phyloP scores from a whole-genome alignment of 768 basidiomycete genomes.

The Naganishia vishniacii region DNA sequence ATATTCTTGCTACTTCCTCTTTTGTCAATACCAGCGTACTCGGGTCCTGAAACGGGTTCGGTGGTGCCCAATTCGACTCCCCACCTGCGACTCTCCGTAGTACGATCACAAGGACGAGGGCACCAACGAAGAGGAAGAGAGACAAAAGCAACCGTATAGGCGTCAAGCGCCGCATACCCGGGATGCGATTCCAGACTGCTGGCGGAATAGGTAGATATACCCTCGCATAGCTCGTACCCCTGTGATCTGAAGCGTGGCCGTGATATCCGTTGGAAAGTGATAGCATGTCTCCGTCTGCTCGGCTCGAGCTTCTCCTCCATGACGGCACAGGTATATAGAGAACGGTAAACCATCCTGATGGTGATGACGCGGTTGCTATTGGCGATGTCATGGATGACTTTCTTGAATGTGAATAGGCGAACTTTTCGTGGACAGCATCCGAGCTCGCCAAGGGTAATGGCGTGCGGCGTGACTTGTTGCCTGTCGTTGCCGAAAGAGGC shows the following conservation, averaged over 20 bases:
- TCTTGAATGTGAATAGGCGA: slow-evolving; percentile 24
- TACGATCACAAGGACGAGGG: slow-evolving; percentile 31
- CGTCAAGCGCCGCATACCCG: slow-evolving; percentile 26
- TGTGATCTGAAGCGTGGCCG: not conserved
- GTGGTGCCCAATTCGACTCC: slow-evolving; percentile 39
- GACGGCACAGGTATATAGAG: slow-evolving; percentile 41
- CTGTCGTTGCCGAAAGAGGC: not conserved
- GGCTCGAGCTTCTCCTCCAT: not conserved
- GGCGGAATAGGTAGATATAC: slow-evolving; percentile 47
- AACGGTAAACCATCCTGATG: slow-evolving; percentile 35
- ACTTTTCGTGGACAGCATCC: slow-evolving; percentile 38
- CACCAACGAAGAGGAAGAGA: slow-evolving; percentile 27
- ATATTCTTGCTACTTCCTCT: slow-evolving; percentile 78
- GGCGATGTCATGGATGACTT: slow-evolving; percentile 26
- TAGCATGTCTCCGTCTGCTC: not conserved
- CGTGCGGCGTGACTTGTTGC: slow-evolving; percentile 32
- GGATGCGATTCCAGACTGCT: slow-evolving; percentile 34
- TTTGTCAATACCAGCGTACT: slow-evolving; percentile 44
- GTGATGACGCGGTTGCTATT: slow-evolving; percentile 24
- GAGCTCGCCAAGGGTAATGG: slow-evolving; percentile 39
- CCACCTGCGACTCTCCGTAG: slow-evolving; percentile 37
- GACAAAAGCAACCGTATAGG: slow-evolving; percentile 31
- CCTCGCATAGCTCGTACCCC: slow-evolving; percentile 29
- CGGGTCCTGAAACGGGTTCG: slow-evolving; percentile 35
- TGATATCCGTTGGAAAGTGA: not conserved